A percentile compares a stretch with the other conserved stretches of the same genome.
These are phyloP conservation scores for Typha latifolia DNA, from an alignment of 176 grass and related monocot genomes.

Conservation along the genomic window DNA sequence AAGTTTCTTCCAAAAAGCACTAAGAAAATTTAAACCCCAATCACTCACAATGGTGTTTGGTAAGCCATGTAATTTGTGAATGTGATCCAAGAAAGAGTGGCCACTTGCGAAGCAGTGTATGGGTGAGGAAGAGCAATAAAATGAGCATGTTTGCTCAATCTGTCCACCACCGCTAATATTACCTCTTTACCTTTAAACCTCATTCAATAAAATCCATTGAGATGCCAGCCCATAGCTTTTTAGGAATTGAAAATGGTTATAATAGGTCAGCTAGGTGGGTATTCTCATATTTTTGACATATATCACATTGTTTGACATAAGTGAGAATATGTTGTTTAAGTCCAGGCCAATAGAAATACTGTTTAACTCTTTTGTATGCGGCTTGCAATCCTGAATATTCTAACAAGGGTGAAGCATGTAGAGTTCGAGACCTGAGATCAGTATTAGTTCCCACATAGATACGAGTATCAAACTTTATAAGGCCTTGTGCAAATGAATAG, in stretches of 20 bases:
- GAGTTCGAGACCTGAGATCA: too few species aligned
- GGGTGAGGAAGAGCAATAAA: constrained; percentile 1
- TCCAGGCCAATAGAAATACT: neutral
- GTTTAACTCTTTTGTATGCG: neutral
- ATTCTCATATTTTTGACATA: neutral
- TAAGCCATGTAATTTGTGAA: too few species aligned
- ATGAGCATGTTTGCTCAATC: neutral
- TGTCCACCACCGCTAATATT: neutral
- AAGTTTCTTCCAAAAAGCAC: too few species aligned
- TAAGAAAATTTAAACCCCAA: too few species aligned
- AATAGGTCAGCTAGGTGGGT: neutral
- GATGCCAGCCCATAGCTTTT: neutral
- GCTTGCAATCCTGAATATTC: neutral
- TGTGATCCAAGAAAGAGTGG: too few species aligned
- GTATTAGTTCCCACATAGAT: too few species aligned
- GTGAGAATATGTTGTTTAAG: neutral
- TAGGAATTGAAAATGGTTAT: neutral
- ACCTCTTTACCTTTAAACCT: neutral
- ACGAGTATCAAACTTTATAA: too few species aligned
- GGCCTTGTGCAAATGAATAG: too few species aligned
- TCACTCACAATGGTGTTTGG: too few species aligned
- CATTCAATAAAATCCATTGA: constrained; percentile 2
- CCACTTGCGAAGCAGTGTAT: neutral
- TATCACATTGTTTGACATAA: neutral
- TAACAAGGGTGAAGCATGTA: too few species aligned